Evolutionary conservation across 2,329 filamentous ascomycete genomes (phyloP).

Genomic region (Cladosporium velox): DNA sequence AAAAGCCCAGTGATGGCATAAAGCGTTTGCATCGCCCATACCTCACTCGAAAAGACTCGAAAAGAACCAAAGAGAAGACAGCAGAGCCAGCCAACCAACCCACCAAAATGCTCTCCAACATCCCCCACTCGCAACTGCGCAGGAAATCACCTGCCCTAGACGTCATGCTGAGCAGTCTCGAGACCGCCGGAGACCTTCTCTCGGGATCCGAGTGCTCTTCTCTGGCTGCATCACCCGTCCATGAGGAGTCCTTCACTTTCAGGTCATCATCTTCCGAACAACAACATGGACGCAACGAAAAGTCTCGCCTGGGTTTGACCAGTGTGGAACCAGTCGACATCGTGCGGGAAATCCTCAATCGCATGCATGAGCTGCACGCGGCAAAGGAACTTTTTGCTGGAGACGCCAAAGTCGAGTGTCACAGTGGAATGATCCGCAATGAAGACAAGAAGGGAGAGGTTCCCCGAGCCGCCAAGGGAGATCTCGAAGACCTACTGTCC

Average conservation of each 20-base stretch:
- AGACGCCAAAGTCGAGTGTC: not conserved
- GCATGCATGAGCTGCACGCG: not conserved
- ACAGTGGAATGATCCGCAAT: not conserved
- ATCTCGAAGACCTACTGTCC: not conserved
- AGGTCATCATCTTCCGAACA: not conserved
- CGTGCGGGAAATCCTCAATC: not conserved
- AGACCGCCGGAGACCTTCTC: not conserved
- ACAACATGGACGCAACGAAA: not conserved
- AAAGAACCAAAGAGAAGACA: not conserved
- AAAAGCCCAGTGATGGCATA: too few relatives aligned
- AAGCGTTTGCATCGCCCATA: too few relatives aligned
- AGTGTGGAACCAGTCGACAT: not conserved
- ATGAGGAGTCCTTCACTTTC: not conserved
- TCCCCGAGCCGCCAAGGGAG: not conserved
- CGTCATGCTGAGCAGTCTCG: not conserved
- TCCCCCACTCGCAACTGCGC: not conserved
- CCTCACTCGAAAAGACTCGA: too few relatives aligned
- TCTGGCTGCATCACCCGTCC: not conserved
- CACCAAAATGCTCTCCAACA: not conserved
- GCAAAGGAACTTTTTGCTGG: not conserved
- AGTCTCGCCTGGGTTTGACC: not conserved
- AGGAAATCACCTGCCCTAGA: not conserved
- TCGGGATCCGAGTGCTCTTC: slow-evolving; percentile 14
- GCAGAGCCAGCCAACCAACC: not conserved
- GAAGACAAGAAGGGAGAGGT: not conserved